Percentiles rank a stretch among this genome's conserved stretches.
Evolutionary conservation across 306 rosid species (phyloP).

Genomic region (Vigna trinervia): DNA sequence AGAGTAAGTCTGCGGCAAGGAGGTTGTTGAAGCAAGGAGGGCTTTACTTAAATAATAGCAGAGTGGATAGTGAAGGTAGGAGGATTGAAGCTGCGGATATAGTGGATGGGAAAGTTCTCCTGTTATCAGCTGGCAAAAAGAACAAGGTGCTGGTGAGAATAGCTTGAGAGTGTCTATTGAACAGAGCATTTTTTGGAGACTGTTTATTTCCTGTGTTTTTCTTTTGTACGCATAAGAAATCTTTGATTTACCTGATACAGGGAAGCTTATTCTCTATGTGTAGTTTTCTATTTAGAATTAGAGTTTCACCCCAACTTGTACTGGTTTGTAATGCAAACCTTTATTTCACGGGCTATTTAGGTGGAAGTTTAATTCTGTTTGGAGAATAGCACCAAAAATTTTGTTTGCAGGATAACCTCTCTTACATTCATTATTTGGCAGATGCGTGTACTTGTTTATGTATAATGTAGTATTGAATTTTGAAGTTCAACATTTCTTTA

Average conservation of each 20-base stretch:
- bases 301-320: not conserved
- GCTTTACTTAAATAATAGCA: conserved; percentile 80
- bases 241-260: conserved; percentile 27
- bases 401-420: not conserved
- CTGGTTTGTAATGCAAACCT: not conserved
- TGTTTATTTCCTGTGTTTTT: conserved; percentile 34
- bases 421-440: conserved; percentile 1
- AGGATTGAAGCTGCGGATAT: conserved; percentile 70
- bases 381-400: not conserved
- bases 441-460: conserved; percentile 11
- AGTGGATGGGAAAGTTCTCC: conserved; percentile 90
- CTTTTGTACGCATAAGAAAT: conserved; percentile 27
- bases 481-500: not conserved
- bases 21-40: conserved; percentile 96
- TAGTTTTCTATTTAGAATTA: not conserved
- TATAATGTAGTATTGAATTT: conserved; percentile 31
- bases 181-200: conserved; percentile 40
- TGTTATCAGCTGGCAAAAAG: conserved; percentile 94
- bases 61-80: conserved; percentile 76
- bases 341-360: not conserved
- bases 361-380: not conserved
- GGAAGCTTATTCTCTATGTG: not conserved
- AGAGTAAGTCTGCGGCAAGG: conserved; percentile 89
- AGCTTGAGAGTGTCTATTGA: conserved; percentile 48
- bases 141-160: conserved; percentile 90